Conservation (phyloP, 257 asterid species). For the Forsythia viridissima region DNA sequence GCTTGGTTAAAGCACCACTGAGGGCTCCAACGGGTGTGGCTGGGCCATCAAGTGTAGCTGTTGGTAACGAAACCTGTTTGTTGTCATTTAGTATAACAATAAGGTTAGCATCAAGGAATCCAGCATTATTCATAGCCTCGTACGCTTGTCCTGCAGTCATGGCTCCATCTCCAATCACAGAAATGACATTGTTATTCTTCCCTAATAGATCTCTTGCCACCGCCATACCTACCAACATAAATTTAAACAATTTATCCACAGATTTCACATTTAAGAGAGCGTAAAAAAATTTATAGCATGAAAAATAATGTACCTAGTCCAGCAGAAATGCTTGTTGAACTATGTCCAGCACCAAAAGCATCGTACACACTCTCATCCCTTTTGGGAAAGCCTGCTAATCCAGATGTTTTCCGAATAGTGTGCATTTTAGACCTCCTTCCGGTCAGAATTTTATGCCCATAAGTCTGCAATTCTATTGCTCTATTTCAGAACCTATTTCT, state of each 20-base stretch:
- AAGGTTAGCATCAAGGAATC: constrained; percentile 65
- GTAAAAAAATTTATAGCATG: background rate
- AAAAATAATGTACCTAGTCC: constrained; percentile 48
- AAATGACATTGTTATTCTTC: constrained; percentile 57
- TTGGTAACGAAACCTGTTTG: constrained; percentile 72
- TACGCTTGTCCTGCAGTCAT: constrained; percentile 88
- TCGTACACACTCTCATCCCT: constrained; percentile 68
- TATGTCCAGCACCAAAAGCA: constrained; percentile 82
- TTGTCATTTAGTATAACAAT: constrained; percentile 64
- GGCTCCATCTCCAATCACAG: constrained; percentile 84
- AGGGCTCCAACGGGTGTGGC: constrained; percentile 79
- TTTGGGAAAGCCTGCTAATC: constrained; percentile 71
- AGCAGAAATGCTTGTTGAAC: constrained; percentile 74
- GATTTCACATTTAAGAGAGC: background rate
- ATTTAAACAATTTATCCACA: background rate
- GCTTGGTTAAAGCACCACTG: constrained; percentile 50
- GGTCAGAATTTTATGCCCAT: constrained; percentile 69
- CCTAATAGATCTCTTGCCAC: constrained; percentile 67
- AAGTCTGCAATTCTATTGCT: constrained; percentile 36
- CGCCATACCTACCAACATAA: constrained; percentile 54
- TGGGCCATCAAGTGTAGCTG: constrained; percentile 77
- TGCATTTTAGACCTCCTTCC: constrained; percentile 72
- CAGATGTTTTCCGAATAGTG: constrained; percentile 59
- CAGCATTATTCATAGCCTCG: constrained; percentile 82
- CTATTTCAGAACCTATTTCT: background rate